phyloP scores from a whole-genome alignment of 345 rosid genomes.

The Acer campestre region DNA sequence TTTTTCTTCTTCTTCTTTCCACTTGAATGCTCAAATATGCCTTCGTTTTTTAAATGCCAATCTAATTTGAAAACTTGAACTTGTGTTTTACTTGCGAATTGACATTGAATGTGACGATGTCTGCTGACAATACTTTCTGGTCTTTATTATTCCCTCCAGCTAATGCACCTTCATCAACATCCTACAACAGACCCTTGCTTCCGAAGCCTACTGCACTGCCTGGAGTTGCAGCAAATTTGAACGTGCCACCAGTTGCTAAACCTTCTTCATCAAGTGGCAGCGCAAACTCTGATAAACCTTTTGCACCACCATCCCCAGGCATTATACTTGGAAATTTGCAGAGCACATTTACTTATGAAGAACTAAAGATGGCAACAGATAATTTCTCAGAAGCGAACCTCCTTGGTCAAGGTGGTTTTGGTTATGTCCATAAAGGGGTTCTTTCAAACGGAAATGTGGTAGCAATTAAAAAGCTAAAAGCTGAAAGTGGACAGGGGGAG shows the following conservation, averaged over 20 bases:
- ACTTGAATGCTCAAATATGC: not conserved
- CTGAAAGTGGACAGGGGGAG: slow-evolving; percentile 71
- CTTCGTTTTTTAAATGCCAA: not conserved
- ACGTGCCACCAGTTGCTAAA: slow-evolving; percentile 10
- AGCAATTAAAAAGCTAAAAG: slow-evolving; percentile 74
- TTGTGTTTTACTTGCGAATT: not conserved
- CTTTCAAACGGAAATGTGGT: slow-evolving; percentile 55
- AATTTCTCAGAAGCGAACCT: slow-evolving; percentile 52
- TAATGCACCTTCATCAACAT: slow-evolving; percentile 25
- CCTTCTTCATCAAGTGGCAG: slow-evolving; percentile 37
- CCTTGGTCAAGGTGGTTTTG: slow-evolving; percentile 82
- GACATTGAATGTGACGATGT: not conserved
- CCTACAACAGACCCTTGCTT: slow-evolving; percentile 19
- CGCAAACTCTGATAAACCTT: slow-evolving; percentile 42
- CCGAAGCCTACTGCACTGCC: slow-evolving; percentile 41
- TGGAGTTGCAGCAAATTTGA: slow-evolving; percentile 16
- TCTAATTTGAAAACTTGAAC: not conserved
- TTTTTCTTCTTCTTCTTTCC: not conserved
- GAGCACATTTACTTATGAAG: slow-evolving; percentile 55
- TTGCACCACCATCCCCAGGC: slow-evolving; percentile 40
- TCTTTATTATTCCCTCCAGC: slow-evolving; percentile 27
- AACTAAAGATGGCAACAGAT: slow-evolving; percentile 55
- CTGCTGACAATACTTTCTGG: not conserved
- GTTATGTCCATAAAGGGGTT: slow-evolving; percentile 71
- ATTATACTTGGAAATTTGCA: slow-evolving; percentile 42